A percentile compares a stretch with the other conserved stretches of the same genome.
Conservation (phyloP, 306 rosid species). For the Prunus armeniaca region DNA sequence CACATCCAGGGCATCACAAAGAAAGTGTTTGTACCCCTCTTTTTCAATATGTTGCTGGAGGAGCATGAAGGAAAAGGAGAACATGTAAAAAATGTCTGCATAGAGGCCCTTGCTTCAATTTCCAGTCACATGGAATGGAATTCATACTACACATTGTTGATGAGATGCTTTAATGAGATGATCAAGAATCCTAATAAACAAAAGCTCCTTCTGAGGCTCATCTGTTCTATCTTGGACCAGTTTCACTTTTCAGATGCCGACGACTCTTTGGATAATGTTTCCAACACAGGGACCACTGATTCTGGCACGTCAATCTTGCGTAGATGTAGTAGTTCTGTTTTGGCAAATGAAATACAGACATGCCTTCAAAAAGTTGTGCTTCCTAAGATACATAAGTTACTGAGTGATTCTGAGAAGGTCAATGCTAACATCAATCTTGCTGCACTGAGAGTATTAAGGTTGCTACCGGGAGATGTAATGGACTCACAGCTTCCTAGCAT, state of each 20-base stretch:
- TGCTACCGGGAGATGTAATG: slow-evolving; percentile 81
- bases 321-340: slow-evolving; percentile 19
- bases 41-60: slow-evolving; percentile 77
- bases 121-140: slow-evolving; percentile 84
- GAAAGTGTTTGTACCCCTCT: slow-evolving; percentile 72
- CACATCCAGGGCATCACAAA: slow-evolving; percentile 56
- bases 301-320: slow-evolving; percentile 19
- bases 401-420: slow-evolving; percentile 74
- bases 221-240: slow-evolving; percentile 77
- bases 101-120: slow-evolving; percentile 81
- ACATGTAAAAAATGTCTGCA: slow-evolving; percentile 73
- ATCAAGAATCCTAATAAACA: slow-evolving; percentile 58
- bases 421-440: slow-evolving; percentile 76
- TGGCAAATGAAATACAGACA: slow-evolving; percentile 49
- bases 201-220: slow-evolving; percentile 58
- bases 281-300: slow-evolving; percentile 30
- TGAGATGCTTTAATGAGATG: slow-evolving; percentile 67
- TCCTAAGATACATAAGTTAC: slow-evolving; percentile 75
- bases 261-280: slow-evolving; percentile 29
- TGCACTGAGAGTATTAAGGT: slow-evolving; percentile 73
- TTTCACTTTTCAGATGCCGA: slow-evolving; percentile 63
- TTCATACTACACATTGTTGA: slow-evolving; percentile 67
- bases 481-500: slow-evolving; percentile 77
- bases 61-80: slow-evolving; percentile 65
- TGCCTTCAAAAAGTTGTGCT: slow-evolving; percentile 65